These are phyloP conservation scores for Parachlorella kessleri DNA, from an alignment of 139 green algal species.

Conservation along the genomic window DNA sequence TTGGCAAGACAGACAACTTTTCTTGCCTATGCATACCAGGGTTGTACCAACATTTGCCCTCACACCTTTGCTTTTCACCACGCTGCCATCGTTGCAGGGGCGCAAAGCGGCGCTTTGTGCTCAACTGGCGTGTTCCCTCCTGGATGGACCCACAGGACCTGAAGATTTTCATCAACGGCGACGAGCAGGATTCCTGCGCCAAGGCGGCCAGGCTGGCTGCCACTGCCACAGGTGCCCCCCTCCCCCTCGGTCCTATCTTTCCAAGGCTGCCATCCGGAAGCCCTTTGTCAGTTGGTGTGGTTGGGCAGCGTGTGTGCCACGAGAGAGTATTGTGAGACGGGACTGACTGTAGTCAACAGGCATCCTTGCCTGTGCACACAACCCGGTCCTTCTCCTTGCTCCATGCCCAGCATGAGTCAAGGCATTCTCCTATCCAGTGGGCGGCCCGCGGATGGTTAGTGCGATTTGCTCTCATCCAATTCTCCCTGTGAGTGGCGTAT, in stretches of 20 bases:
- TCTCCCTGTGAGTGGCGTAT: neutral
- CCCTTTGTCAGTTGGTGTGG: no score
- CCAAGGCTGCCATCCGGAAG: no score
- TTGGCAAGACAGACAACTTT: no score
- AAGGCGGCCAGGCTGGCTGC: neutral
- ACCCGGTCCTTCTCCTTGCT: no score
- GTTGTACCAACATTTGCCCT: neutral
- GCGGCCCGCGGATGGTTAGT: neutral
- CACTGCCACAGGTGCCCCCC: neutral
- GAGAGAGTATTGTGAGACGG: no score
- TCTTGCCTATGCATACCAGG: constrained; percentile 3
- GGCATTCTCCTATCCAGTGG: no score
- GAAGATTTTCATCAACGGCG: neutral
- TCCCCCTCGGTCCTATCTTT: no score
- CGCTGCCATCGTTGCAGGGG: neutral
- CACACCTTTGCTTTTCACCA: no score
- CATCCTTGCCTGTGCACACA: no score
- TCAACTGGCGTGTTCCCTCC: constrained; percentile 16
- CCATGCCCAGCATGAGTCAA: no score
- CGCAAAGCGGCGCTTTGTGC: neutral
- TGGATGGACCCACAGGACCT: neutral
- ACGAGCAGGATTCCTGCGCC: neutral
- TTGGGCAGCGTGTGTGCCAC: no score
- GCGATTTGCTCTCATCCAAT: neutral
- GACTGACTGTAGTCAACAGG: no score